Conservation (phyloP, 2,329 filamentous ascomycete genomes). For the Tolypocladium sp. region DNA sequence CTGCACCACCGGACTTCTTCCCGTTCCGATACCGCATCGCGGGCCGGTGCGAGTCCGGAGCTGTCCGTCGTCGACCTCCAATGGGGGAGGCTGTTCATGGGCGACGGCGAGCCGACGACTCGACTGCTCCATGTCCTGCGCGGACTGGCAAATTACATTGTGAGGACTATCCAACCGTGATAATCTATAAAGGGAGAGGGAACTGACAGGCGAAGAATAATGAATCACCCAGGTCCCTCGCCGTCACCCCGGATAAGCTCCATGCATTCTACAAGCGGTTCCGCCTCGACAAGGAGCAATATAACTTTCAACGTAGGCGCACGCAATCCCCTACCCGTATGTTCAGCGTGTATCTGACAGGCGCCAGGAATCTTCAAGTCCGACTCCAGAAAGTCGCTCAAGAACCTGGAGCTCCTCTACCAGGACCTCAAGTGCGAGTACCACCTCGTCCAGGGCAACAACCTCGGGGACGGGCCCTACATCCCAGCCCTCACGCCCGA, state of each 20-base stretch:
- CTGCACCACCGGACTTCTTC: conserved; percentile 10
- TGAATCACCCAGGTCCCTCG: conserved; percentile 33
- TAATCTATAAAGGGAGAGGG: not conserved
- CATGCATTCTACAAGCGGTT: conserved; percentile 63
- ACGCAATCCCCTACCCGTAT: not conserved
- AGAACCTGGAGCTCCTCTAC: conserved; percentile 40
- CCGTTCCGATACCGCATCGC: conserved; percentile 3
- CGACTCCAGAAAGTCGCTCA: conserved; percentile 14
- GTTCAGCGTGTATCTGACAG: conserved; percentile 6
- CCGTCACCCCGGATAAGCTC: conserved; percentile 70
- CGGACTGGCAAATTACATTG: conserved; percentile 66
- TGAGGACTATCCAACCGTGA: conserved; percentile 27
- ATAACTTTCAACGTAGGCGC: conserved; percentile 56
- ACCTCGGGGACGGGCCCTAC: conserved; percentile 40
- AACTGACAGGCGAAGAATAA: conserved; percentile 14
- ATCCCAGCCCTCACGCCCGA: conserved; percentile 56
- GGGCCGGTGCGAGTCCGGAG: not conserved
- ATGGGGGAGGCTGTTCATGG: conserved; percentile 70
- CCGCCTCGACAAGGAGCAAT: conserved; percentile 52
- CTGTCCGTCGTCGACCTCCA: conserved; percentile 52
- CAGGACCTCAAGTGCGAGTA: conserved; percentile 47
- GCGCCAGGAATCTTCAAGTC: conserved; percentile 42
- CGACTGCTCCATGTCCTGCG: conserved; percentile 63
- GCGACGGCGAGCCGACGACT: conserved; percentile 55
- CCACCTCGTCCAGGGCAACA: conserved; percentile 49